Base-by-base conservation (phyloP, 2,329 filamentous ascomycete genomes). In the Aspergillus sp. region DNA sequence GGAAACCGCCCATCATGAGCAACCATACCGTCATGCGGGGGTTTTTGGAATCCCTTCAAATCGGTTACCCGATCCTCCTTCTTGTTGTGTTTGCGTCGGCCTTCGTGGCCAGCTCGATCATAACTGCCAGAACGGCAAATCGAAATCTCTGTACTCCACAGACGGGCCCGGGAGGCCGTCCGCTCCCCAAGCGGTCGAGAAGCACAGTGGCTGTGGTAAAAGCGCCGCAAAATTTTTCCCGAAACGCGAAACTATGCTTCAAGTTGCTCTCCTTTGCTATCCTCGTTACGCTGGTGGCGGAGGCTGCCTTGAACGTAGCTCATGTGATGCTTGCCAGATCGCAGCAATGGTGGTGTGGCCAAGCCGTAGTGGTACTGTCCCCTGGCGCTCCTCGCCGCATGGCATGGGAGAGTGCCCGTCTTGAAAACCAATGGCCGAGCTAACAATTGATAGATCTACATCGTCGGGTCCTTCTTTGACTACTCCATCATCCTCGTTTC, bases 401-500 rank as follows among this genome's bases (percentile, higher is more conserved):
- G 27, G 23, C 21, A 21, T 37, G 45, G 31, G 37, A 25, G 41
- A 43, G 37, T n/a, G 11, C 6, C n/a, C 33, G 23, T 23, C 15
- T 19, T 51, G n/a, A 35, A 35, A 52, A 21, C 47, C 23, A 35
- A 46, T 44, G 37, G 47, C 31, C 41, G 21, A 25, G 49, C 62
- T 60, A 46, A 60, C 41, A 17, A 35, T 43, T 41, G 56, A 31
- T 52, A 96, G 92, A 88, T 96, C 70, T 96, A 96, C 74, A 81
- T 96, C 62, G 84, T 91, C 56, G 91, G 89, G 55, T 89, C 90
- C 45, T 89, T 92, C 64, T 96, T 96, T 80, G 86, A 95, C 62
- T 95, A 96, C 78, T 83, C 90, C 50, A 87, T 96, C 65, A 84
- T 96, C 64, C 83, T 96, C 64, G 89, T 97, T 68, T 92, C 92